phyloP scores from a whole-genome alignment of 2,329 filamentous ascomycete species.

The Epicoccum nigrum region DNA sequence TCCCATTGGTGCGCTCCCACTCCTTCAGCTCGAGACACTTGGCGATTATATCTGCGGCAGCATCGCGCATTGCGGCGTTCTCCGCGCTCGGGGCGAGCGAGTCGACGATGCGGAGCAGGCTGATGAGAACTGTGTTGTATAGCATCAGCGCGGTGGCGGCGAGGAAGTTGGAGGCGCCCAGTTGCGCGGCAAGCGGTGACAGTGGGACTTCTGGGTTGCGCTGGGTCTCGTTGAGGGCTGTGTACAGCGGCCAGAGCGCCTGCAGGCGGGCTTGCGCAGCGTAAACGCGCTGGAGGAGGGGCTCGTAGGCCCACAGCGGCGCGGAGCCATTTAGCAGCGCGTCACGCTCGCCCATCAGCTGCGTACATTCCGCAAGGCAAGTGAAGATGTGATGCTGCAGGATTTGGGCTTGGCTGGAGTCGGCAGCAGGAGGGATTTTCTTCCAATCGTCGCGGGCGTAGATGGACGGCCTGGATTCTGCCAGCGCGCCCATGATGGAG shows the following conservation, averaged over 20 bases:
- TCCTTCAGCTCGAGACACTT: constrained; percentile 30
- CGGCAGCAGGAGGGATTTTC: constrained; percentile 16
- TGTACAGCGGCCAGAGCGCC: constrained; percentile 20
- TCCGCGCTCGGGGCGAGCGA: constrained; percentile 24
- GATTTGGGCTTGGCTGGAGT: constrained; percentile 16
- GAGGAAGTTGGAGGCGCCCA: constrained; percentile 25
- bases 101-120: constrained; percentile 27
- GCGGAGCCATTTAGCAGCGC: constrained; percentile 1
- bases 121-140: constrained; percentile 32
- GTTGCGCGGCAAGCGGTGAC: constrained; percentile 16
- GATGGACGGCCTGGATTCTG: constrained; percentile 24
- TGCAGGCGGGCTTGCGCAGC: constrained; percentile 11
- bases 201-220: constrained; percentile 9
- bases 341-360: constrained; percentile 23
- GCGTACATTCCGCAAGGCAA: constrained; percentile 34
- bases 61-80: constrained; percentile 20
- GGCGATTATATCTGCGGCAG: constrained; percentile 28
- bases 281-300: constrained; percentile 17
- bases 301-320: not conserved
- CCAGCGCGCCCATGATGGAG: constrained; percentile 33
- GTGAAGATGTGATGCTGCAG: constrained; percentile 30
- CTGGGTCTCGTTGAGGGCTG: constrained; percentile 19
- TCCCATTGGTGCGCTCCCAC: constrained; percentile 22
- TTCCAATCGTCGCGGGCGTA: constrained; percentile 36
- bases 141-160: constrained; percentile 34